These are phyloP conservation scores for Pseudogymnoascus destructans DNA, from an alignment of 2,329 filamentous ascomycete species.

Conservation along the genomic window DNA sequence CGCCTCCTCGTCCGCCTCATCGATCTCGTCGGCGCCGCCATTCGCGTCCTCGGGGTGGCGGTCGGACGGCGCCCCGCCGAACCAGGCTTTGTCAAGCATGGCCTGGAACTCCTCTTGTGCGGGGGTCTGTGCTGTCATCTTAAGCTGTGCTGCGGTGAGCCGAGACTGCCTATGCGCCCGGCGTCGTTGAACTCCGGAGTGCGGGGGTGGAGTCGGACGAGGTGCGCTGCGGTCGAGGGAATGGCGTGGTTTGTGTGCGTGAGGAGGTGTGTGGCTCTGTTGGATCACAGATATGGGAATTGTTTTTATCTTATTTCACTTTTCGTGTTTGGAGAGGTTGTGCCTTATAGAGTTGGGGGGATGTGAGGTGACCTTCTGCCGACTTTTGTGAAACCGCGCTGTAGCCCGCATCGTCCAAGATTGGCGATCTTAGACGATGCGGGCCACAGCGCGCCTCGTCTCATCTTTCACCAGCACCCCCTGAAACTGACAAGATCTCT, in stretches of 20 bases:
- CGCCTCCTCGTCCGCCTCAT: slow-evolving; percentile 39
- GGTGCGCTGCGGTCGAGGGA: background rate
- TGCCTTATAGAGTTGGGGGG: background rate
- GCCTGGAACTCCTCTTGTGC: slow-evolving; percentile 56
- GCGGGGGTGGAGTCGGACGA: background rate
- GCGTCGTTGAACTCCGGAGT: background rate
- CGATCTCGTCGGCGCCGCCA: slow-evolving; percentile 39
- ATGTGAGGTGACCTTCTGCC: background rate
- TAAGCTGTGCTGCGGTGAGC: slow-evolving; percentile 18
- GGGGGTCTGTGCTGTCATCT: slow-evolving; percentile 35
- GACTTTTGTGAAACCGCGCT: slow-evolving; percentile 2
- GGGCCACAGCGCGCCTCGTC: background rate
- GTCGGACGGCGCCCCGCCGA: slow-evolving; percentile 13
- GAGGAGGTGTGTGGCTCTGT: background rate
- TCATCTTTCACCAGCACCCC: background rate
- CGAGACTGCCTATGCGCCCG: slow-evolving; percentile 24
- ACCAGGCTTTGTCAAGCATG: slow-evolving; percentile 44
- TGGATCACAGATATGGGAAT: background rate
- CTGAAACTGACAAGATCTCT: background rate
- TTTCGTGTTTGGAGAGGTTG: background rate
- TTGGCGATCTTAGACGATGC: background rate
- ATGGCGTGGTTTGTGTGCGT: background rate
- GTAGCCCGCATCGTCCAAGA: background rate
- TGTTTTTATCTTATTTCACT: background rate
- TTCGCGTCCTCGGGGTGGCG: slow-evolving; percentile 47